Evolutionary conservation across 2,329 filamentous ascomycete genomes (phyloP), one percentile per base, ranked within the genome.

Genomic region (Sarocladium kiliense): DNA sequence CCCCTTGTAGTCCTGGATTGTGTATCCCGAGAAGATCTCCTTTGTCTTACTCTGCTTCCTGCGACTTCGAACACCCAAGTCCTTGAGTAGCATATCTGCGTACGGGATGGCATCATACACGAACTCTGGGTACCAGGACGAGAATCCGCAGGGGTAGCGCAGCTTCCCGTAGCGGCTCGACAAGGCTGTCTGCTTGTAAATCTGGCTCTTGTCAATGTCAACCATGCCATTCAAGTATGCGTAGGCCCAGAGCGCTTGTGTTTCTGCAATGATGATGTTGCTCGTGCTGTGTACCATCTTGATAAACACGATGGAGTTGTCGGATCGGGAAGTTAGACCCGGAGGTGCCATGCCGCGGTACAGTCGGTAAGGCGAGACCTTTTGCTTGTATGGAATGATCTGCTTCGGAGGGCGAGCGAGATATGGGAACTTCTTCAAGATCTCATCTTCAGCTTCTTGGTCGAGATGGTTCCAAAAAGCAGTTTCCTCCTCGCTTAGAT

Each of bases 111-210:
- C 78, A 67, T 64, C 66, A 58, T 55, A 56, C 3, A 88, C 85
- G 59, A 91, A 84, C 65, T 89, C 88, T 0, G 85, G 85, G 54
- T 79, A 72, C 63, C 74, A 76, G n/a, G 72, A 74, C 0, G 86
- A 87, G 60, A 83, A 85, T 0, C 86, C 87, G 2, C 74, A 78
- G 1, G 85, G 82, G 59, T 87, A 87, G 16, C 88, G 77, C 79
- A 85, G 86, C 57, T 77, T 81, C 1, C 85, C 85, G 65, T 86
- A 93, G 42, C 87, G 81, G 1, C 78, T 83, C 62, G 87, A 76
- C 25, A 91, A 70, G 42, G 85, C 77, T 0, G 84, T 81, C 60
- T 86, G 77, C 55, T 77, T 74, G 19, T 65, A 68, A 3, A 80
- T 60, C 39, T 65, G 59, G 2, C 73, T 68, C 2, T 82, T 60